Base-by-base conservation (phyloP, 352 stramenopile species). In the Pythium phragmiticola region DNA sequence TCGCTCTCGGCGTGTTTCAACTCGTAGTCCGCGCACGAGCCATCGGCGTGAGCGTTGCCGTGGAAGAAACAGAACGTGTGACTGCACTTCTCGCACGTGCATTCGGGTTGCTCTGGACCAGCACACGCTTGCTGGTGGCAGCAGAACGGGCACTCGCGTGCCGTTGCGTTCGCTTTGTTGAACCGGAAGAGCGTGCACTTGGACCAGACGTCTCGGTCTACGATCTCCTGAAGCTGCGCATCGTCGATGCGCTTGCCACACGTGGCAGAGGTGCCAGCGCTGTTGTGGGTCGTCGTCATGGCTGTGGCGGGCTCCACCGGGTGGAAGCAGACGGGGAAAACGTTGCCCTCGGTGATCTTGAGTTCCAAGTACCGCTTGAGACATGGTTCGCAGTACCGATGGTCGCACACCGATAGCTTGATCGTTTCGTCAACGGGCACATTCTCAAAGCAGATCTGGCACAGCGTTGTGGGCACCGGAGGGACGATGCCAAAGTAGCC, bases 321-420 rank as follows among this genome's bases (percentile, higher is more conserved):
- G 17, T 58, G 49, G 49, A 92, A 95, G 69, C 86, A 95, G 39
- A 70, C 81, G 3, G 82, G 76, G 43, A 85, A 87, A 34, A 95
- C 82, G 48, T 90, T 74, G 8, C 73, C 83, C 49, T 90, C 81
- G 36, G 66, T 65, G 59, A 92, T 84, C 65, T 92, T 90, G 62
- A 84, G 79, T 63, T 83, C 70, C 17, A 92, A 54, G 53, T 84
- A 92, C 50, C 65, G 78, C 43, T 69, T 74, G 45, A 90, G 61
- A 53, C 84, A 92, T 46, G 68, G 28, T 13, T 70, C 65, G 19
- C 48, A 54, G 21, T 23, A 54, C 7, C 28, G 7, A 21, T 54
- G 48, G 12, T 9, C 26, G 21, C 48, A 54, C 23, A 28, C 21
- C 4, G 23, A 13, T 8, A 54, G 23, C 28, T 9, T 37, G 13